These are phyloP conservation scores for Pseudozyma sp. DNA, from an alignment of 1,284 basidiomycete genomes.

Conservation along the genomic window DNA sequence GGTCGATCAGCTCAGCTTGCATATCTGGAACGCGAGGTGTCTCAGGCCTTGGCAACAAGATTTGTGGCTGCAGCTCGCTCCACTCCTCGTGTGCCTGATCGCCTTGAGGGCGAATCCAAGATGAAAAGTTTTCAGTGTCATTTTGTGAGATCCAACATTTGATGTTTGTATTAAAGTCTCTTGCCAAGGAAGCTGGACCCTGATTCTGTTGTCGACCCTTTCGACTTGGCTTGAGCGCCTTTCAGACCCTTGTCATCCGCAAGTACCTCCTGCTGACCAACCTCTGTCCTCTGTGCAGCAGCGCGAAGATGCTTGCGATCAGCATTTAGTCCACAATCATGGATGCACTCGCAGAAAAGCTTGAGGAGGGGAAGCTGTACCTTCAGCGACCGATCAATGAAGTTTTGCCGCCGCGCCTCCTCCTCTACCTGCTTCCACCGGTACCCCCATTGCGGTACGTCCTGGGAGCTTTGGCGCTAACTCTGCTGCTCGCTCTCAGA, in stretches of 20 bases:
- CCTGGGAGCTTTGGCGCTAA: neutral
- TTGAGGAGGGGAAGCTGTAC: constrained; percentile 23
- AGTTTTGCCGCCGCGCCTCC: constrained; percentile 31
- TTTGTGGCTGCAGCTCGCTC: neutral
- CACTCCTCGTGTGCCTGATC: too few species aligned
- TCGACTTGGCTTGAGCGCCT: neutral
- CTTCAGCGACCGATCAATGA: constrained; percentile 42
- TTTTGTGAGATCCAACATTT: too few species aligned
- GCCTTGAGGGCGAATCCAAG: too few species aligned
- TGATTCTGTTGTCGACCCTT: too few species aligned
- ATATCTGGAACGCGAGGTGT: neutral
- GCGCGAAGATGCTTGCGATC: neutral
- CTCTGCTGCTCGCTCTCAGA: constrained; percentile 10
- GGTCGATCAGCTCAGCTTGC: constrained; percentile 28
- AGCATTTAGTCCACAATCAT: constrained; percentile 1
- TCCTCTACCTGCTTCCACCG: constrained; percentile 42
- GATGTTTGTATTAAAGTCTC: too few species aligned
- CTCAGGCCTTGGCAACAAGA: neutral
- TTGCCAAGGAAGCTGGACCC: too few species aligned
- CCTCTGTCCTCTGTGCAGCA: neutral
- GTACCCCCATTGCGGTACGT: constrained; percentile 22
- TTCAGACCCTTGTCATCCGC: neutral
- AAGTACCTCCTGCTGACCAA: too few species aligned
- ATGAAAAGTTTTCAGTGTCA: too few species aligned
- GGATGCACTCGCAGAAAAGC: constrained; percentile 11